Conservation (phyloP, 495 filamentous ascomycete genomes). For the Talaromyces borbonicus region DNA sequence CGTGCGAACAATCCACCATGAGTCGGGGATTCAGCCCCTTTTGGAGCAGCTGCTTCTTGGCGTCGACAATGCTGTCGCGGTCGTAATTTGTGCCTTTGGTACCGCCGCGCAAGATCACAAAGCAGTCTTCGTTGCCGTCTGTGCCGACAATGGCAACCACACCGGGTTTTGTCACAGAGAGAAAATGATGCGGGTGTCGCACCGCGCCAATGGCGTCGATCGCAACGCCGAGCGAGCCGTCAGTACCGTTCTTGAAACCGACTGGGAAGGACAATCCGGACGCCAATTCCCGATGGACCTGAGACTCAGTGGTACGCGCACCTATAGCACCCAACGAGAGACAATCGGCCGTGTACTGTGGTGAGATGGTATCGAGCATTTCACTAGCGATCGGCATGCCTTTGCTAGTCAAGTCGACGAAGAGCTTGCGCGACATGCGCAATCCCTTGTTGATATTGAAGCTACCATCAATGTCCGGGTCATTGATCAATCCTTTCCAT, state of each 20-base stretch:
- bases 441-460: slow-evolving; percentile 99
- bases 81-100: slow-evolving; percentile 94
- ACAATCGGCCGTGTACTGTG: slow-evolving; percentile 94
- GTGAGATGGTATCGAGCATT: slow-evolving; percentile 98
- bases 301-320: slow-evolving; percentile 89
- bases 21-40: slow-evolving; percentile 61
- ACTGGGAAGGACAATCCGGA: slow-evolving; percentile 94
- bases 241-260: slow-evolving; percentile 99
- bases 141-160: slow-evolving; percentile 95
- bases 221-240: slow-evolving; percentile 80
- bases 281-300: slow-evolving; percentile 90
- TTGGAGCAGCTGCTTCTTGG: slow-evolving; percentile 58
- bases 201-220: slow-evolving; percentile 97
- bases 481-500: slow-evolving; percentile 99
- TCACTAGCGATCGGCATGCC: slow-evolving; percentile 98
- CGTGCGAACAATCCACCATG: slow-evolving; percentile 98
- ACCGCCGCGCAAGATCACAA: slow-evolving; percentile 91
- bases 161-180: slow-evolving; percentile 96
- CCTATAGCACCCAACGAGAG: slow-evolving; percentile 88
- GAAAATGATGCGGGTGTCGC: slow-evolving; percentile 89
- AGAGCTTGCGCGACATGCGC: slow-evolving; percentile 77
- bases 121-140: slow-evolving; percentile 94
- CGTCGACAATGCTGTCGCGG: slow-evolving; percentile 64
- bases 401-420: slow-evolving; percentile 84
- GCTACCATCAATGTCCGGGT: slow-evolving; percentile 96